Percentiles rank a stretch among this genome's conserved stretches.
Conservation (phyloP, 1,284 basidiomycete species). For the Ceratobasidium sp. region DNA sequence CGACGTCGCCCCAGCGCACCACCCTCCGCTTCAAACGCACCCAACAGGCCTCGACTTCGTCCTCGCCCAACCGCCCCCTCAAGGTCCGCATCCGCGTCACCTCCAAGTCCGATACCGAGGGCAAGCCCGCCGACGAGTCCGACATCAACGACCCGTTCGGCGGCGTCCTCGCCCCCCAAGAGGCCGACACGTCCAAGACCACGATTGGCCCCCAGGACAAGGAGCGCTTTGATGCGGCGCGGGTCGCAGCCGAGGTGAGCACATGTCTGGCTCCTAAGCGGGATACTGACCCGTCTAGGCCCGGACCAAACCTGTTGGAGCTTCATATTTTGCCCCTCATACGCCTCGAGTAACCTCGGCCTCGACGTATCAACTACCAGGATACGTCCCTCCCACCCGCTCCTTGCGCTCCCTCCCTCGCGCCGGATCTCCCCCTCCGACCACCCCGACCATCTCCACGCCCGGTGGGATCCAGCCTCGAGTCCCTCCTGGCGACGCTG, state of each 20-base stretch:
- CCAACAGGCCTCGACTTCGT: neutral
- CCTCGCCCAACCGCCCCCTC: conserved; percentile 20
- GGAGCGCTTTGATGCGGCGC: conserved; percentile 75
- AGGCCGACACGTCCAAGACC: conserved; percentile 82
- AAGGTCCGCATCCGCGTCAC: conserved; percentile 34
- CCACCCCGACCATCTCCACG: conserved; percentile 35
- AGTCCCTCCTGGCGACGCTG: conserved; percentile 47
- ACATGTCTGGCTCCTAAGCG: conserved; percentile 13
- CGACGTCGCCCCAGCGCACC: conserved; percentile 12
- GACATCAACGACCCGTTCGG: conserved; percentile 66
- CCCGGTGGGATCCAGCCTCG: conserved; percentile 43
- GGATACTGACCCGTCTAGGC: neutral
- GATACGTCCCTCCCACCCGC: conserved; percentile 47
- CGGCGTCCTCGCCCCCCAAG: conserved; percentile 71
- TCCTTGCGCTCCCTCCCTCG: conserved; percentile 33
- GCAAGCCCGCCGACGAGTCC: conserved; percentile 46
- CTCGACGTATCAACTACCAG: conserved; percentile 34
- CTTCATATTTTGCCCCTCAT: conserved; percentile 6
- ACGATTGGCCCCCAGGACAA: conserved; percentile 71
- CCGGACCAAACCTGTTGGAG: too few species aligned
- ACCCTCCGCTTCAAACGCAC: conserved; percentile 32
- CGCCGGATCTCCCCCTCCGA: conserved; percentile 46
- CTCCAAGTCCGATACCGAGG: conserved; percentile 40
- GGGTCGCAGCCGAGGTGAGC: conserved; percentile 70
- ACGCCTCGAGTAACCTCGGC: conserved; percentile 3